A percentile compares a stretch with the other conserved stretches of the same genome.
Evolutionary conservation across 768 basidiomycete species (phyloP).

Genomic region (Mycena vitilis): DNA sequence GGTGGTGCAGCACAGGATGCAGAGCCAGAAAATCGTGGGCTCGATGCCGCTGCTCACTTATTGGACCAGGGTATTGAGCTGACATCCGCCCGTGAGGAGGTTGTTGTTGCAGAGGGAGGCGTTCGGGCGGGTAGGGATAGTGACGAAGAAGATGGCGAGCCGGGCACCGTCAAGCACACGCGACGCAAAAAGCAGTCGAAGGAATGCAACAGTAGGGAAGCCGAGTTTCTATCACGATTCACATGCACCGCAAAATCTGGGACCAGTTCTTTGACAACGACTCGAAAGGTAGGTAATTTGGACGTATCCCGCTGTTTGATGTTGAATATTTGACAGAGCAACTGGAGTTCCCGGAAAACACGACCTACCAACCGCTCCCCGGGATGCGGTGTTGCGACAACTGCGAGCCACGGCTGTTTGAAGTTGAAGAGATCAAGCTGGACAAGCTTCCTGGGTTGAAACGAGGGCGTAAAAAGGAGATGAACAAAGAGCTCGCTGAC

Average conservation of each 20-base stretch:
- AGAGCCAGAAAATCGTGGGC: conserved; percentile 11
- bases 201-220: conserved; percentile 4
- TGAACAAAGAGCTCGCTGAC: too few species aligned
- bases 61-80: conserved; percentile 4
- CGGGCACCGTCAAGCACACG: not conserved
- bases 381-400: too few species aligned
- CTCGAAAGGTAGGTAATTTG: conserved; percentile 5
- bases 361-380: not conserved
- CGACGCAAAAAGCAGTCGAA: conserved; percentile 7
- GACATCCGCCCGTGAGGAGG: conserved; percentile 7
- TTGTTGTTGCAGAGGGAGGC: conserved; percentile 2
- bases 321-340: not conserved
- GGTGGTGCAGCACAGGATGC: not conserved
- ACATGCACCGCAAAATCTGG: conserved; percentile 11
- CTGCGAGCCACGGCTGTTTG: too few species aligned
- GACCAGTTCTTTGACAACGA: conserved; percentile 8
- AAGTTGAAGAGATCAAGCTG: too few species aligned
- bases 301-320: too few species aligned
- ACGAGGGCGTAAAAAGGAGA: too few species aligned
- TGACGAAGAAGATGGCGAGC: conserved; percentile 5
- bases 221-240: conserved; percentile 9
- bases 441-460: too few species aligned
- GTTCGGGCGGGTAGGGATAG: conserved; percentile 3
- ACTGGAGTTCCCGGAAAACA: conserved; percentile 5
- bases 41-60: not conserved